Percentiles rank a stretch among this genome's conserved stretches.
These are phyloP conservation scores for Wickerhamiella sorbophila DNA, from an alignment of 805 yeast species.

Conservation along the genomic window DNA sequence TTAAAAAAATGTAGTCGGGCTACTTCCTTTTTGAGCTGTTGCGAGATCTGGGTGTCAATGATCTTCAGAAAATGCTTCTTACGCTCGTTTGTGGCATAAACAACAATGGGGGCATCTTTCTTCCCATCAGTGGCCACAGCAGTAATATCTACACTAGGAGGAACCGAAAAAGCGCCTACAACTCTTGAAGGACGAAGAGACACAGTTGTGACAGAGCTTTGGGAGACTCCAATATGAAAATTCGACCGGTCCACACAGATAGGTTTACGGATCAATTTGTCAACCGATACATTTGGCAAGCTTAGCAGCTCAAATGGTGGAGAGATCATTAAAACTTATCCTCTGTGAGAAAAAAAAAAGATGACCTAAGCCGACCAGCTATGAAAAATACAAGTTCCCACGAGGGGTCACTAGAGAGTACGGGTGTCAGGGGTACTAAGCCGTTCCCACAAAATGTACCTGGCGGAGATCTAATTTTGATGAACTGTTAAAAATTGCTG, in stretches of 20 bases:
- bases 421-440: no score
- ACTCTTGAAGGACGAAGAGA: conserved; percentile 24
- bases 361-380: neutral
- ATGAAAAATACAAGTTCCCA: no score
- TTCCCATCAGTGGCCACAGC: conserved; percentile 11
- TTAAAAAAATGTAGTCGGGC: conserved; percentile 4
- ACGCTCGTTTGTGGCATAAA: conserved; percentile 21
- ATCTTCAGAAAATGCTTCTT: conserved; percentile 16
- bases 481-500: no score
- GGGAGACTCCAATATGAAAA: conserved; percentile 22
- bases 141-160: conserved; percentile 22
- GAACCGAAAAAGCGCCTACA: conserved; percentile 22
- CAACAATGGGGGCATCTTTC: conserved; percentile 4
- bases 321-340: conserved; percentile 12
- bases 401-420: no score
- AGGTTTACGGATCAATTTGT: neutral
- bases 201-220: conserved; percentile 19
- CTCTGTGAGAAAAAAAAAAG: neutral
- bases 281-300: conserved; percentile 13
- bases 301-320: conserved; percentile 17
- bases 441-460: no score
- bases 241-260: conserved; percentile 6
- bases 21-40: conserved; percentile 7
- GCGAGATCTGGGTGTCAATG: neutral
- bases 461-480: no score